These are phyloP conservation scores for Colletotrichum eremochloae DNA, from an alignment of 2,329 filamentous ascomycete species.

Conservation along the genomic window DNA sequence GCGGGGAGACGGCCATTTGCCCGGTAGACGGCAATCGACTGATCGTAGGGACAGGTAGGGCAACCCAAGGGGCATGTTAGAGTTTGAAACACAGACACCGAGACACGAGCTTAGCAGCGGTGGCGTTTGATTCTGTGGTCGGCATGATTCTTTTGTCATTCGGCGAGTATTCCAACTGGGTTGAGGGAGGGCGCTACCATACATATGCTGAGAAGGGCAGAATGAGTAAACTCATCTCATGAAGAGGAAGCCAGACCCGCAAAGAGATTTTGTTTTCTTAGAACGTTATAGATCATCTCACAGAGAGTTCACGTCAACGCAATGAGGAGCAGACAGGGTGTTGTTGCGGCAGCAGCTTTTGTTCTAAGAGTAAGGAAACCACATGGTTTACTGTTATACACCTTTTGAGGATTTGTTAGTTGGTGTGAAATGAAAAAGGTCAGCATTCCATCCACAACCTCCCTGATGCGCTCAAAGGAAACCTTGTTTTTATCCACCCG, in stretches of 20 bases:
- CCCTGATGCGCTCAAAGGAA: slow-evolving; percentile 11
- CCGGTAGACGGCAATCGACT: neutral
- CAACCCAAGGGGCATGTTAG: slow-evolving; percentile 1
- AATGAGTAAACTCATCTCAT: neutral
- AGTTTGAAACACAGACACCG: slow-evolving; percentile 15
- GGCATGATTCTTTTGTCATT: neutral
- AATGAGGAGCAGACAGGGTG: too few species aligned
- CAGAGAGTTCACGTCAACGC: neutral
- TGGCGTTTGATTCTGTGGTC: neutral
- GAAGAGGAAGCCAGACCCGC: neutral
- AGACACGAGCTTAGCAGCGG: neutral
- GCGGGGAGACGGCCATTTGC: neutral
- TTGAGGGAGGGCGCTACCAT: neutral
- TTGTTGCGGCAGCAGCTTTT: slow-evolving; percentile 22
- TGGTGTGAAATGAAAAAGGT: slow-evolving; percentile 13
- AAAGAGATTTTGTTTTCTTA: neutral
- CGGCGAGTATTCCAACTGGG: neutral
- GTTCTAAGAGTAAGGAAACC: slow-evolving; percentile 19
- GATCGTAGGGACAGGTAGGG: neutral
- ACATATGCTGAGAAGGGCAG: neutral
- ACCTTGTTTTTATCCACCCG: neutral
- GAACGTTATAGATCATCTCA: neutral
- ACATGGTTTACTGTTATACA: slow-evolving; percentile 31
- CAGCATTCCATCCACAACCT: slow-evolving; percentile 20
- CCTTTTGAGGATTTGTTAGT: slow-evolving; percentile 4